Conservation (phyloP, 176 grass and related monocot species). For the Oryza punctata region DNA sequence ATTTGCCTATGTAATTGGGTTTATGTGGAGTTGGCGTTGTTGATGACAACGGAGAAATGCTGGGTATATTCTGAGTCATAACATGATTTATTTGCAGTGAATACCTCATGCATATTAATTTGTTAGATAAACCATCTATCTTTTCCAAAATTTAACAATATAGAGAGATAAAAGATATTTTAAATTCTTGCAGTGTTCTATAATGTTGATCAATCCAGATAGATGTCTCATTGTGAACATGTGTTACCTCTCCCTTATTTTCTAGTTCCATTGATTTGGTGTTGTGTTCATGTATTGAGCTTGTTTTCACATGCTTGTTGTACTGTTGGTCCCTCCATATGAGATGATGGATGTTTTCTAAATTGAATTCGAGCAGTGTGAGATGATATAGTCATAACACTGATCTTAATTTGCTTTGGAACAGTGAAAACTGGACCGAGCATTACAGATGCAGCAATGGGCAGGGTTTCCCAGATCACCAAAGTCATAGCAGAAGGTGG, state of each 20-base stretch:
- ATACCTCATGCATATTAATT: neutral
- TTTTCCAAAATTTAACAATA: neutral
- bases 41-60: neutral
- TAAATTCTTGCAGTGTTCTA: neutral
- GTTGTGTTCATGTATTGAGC: neutral
- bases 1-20: neutral
- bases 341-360: neutral
- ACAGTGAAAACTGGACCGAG: conserved; percentile 99
- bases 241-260: neutral
- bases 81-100: neutral
- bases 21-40: neutral
- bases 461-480: conserved; percentile 82
- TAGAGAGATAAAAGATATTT: neutral
- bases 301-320: neutral
- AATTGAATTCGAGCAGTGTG: conserved; percentile 40
- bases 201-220: neutral
- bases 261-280: neutral
- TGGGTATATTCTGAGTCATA: neutral
- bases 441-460: conserved; percentile 93
- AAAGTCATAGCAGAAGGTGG: conserved; percentile 98
- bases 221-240: neutral
- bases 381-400: neutral
- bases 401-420: conserved; percentile 23
- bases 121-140: neutral
- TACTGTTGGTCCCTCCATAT: neutral